Conservation (phyloP, 1,139 yeast genomes). For the Geotrichum fermentans region DNA sequence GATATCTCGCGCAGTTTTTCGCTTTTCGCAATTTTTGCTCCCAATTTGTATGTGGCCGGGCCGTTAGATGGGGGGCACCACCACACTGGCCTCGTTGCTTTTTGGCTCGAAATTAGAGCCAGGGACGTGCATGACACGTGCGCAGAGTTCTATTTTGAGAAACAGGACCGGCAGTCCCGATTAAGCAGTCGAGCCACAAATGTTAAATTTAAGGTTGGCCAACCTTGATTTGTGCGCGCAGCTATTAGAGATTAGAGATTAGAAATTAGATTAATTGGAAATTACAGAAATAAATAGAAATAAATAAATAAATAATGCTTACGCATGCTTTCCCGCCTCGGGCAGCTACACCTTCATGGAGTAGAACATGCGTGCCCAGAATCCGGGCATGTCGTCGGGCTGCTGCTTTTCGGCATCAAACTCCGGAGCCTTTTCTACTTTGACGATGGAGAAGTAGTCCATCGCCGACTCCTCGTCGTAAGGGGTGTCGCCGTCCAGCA, state of each 20-base stretch:
- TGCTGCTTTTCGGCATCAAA: neutral
- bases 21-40: too few species aligned
- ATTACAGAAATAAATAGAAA: neutral
- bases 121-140: too few species aligned
- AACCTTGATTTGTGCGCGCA: too few species aligned
- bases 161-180: too few species aligned
- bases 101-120: too few species aligned
- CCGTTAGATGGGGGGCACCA: too few species aligned
- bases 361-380: slow-evolving; percentile 2
- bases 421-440: neutral
- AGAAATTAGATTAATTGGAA: neutral
- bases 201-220: too few species aligned
- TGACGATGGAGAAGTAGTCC: slow-evolving; percentile 5
- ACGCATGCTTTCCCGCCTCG: neutral
- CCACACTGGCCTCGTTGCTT: too few species aligned
- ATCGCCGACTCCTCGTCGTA: neutral
- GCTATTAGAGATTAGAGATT: slow-evolving; percentile 5
- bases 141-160: too few species aligned
- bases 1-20: too few species aligned
- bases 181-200: too few species aligned
- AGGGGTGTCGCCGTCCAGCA: slow-evolving; percentile 9
- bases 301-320: neutral
- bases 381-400: slow-evolving; percentile 1
- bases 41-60: too few species aligned
- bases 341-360: neutral